Evolutionary conservation across 2,329 filamentous ascomycete genomes (phyloP).

Genomic region (Monosporascus sp.): DNA sequence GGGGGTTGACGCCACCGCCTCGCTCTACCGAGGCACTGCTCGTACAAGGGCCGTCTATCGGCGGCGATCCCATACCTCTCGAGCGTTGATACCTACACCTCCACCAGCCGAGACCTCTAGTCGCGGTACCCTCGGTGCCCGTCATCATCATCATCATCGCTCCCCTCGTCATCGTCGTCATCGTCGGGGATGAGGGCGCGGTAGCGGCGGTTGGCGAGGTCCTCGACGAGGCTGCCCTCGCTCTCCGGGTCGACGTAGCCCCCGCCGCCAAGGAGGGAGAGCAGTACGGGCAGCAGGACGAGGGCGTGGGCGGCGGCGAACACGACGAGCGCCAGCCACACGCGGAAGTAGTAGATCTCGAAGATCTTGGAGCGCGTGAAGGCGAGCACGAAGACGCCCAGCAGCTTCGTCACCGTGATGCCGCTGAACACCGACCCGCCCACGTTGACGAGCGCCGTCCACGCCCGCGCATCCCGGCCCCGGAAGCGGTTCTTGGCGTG

Average conservation of each 20-base stretch:
- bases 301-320: slow-evolving; percentile 87
- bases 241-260: slow-evolving; percentile 85
- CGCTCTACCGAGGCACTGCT: no score
- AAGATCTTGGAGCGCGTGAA: slow-evolving; percentile 98
- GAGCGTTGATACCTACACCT: neutral
- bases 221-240: slow-evolving; percentile 84
- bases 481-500: slow-evolving; percentile 72
- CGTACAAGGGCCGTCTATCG: no score
- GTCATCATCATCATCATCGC: slow-evolving; percentile 63
- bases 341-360: slow-evolving; percentile 97
- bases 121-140: neutral
- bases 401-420: slow-evolving; percentile 91
- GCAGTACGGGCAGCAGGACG: slow-evolving; percentile 82
- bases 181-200: slow-evolving; percentile 73
- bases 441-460: slow-evolving; percentile 91
- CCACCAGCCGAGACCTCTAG: neutral
- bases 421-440: slow-evolving; percentile 92
- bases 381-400: slow-evolving; percentile 86
- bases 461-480: slow-evolving; percentile 78
- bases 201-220: slow-evolving; percentile 74
- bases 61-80: neutral
- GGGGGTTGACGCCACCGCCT: no score
- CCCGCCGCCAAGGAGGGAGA: slow-evolving; percentile 79
- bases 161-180: slow-evolving; percentile 65
- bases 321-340: slow-evolving; percentile 87